A percentile compares a stretch with the other conserved stretches of the same genome.
Conservation (phyloP, 192 early-diverging fungal genomes). For the Podila horticola region DNA sequence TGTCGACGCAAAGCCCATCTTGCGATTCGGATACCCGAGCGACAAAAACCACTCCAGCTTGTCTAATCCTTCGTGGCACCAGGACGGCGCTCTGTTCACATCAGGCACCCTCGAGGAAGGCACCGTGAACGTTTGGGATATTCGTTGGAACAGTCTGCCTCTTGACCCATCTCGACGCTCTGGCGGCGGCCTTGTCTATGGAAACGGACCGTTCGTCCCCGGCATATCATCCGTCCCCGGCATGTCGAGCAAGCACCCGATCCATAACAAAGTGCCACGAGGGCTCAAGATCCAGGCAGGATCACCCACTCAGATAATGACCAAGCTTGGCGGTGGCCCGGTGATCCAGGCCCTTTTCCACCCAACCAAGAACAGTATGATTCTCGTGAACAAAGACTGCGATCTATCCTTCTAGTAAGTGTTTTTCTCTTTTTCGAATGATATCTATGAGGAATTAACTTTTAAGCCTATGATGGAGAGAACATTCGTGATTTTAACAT, state of each 20-base stretch:
- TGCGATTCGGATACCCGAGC: neutral
- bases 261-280: constrained; percentile 1
- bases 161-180: neutral
- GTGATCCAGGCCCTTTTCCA: constrained; percentile 26
- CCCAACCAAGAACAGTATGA: constrained; percentile 26
- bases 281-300: neutral
- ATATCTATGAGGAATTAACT: too few relatives aligned
- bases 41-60: neutral
- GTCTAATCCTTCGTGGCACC: constrained; percentile 30
- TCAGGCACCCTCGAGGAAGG: constrained; percentile 10
- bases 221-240: neutral
- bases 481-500: too few relatives aligned
- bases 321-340: constrained; percentile 4
- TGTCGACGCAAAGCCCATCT: neutral
- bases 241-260: neutral
- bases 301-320: constrained; percentile 21
- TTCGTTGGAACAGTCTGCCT: constrained; percentile 27
- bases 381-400: constrained; percentile 7
- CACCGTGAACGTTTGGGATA: constrained; percentile 30
- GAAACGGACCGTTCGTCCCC: constrained; percentile 7
- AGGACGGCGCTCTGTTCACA: constrained; percentile 31
- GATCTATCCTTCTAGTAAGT: constrained; percentile 32
- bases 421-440: neutral
- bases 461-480: too few relatives aligned
- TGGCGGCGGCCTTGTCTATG: constrained; percentile 13